A percentile compares a stretch with the other conserved stretches of the same genome.
These are phyloP conservation scores for Fusarium multiceps DNA, from an alignment of 2,329 filamentous ascomycete genomes.

Conservation along the genomic window DNA sequence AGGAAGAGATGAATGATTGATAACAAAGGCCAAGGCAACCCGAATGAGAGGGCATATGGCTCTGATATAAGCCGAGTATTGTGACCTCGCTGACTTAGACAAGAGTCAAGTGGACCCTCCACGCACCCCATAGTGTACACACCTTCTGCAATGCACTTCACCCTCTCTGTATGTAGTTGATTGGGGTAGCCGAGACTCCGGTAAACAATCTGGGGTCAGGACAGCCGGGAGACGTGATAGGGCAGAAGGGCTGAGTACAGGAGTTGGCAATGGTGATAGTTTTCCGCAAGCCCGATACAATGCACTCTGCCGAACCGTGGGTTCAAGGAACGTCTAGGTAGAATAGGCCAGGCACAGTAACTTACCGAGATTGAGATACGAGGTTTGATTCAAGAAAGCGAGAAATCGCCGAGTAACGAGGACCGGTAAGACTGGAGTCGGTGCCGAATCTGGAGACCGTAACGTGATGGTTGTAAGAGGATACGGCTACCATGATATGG, in stretches of 20 bases:
- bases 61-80: slow-evolving; percentile 44
- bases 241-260: slow-evolving; percentile 8
- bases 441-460: slow-evolving; percentile 24
- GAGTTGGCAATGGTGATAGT: slow-evolving; percentile 18
- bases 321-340: slow-evolving; percentile 32
- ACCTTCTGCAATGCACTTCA: slow-evolving; percentile 16
- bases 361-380: slow-evolving; percentile 41
- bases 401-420: slow-evolving; percentile 40
- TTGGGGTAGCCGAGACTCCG: slow-evolving; percentile 21
- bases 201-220: slow-evolving; percentile 18
- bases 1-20: slow-evolving; percentile 20
- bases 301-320: slow-evolving; percentile 37
- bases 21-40: slow-evolving; percentile 6
- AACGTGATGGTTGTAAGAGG: slow-evolving; percentile 25
- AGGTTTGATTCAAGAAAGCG: slow-evolving; percentile 30
- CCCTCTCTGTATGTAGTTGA: not conserved
- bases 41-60: slow-evolving; percentile 36
- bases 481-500: slow-evolving; percentile 12
- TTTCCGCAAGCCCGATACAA: slow-evolving; percentile 45
- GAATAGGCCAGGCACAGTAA: slow-evolving; percentile 30
- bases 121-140: slow-evolving; percentile 34
- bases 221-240: slow-evolving; percentile 32
- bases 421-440: slow-evolving; percentile 17
- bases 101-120: slow-evolving; percentile 46
- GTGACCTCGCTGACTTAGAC: slow-evolving; percentile 47